A percentile compares a stretch with the other conserved stretches of the same genome.
These are phyloP conservation scores for Luffa aegyptiaca DNA, from an alignment of 306 rosid species.

Conservation along the genomic window DNA sequence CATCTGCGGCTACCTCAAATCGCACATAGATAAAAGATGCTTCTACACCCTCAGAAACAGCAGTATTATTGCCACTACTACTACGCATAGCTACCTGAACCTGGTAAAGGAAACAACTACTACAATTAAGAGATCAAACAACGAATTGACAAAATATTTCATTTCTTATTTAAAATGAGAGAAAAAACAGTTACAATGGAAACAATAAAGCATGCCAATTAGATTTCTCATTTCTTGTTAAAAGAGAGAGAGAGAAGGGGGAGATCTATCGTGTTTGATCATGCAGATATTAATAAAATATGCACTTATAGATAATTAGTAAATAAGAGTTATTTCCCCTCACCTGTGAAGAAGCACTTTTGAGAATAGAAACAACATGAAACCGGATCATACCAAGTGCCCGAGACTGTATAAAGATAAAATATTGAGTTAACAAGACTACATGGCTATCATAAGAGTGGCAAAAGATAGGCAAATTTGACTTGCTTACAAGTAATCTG, in stretches of 20 bases:
- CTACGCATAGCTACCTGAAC: conserved; percentile 85
- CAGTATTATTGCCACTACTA: conserved; percentile 52
- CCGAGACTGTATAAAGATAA: conserved; percentile 65
- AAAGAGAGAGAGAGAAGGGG: too few relatives aligned
- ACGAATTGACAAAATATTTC: not conserved
- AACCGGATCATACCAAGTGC: conserved; percentile 94
- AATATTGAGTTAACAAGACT: not conserved
- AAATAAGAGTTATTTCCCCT: conserved; percentile 18
- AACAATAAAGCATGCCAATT: too few relatives aligned
- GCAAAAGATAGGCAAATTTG: not conserved
- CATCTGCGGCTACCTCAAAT: conserved; percentile 97
- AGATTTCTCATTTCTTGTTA: too few relatives aligned
- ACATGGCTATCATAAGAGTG: not conserved
- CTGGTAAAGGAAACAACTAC: conserved; percentile 34
- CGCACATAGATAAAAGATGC: conserved; percentile 96
- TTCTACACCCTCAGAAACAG: conserved; percentile 95
- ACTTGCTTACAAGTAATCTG: not conserved
- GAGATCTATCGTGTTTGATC: not conserved
- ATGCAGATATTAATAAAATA: not conserved
- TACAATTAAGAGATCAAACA: not conserved
- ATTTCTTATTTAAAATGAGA: not conserved
- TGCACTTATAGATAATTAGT: not conserved
- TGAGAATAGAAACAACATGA: conserved; percentile 75
- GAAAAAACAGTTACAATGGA: too few relatives aligned
- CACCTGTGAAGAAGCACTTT: conserved; percentile 96